Base-by-base conservation (phyloP, 1,139 yeast species). In the Saccharomyces pastorianus region DNA sequence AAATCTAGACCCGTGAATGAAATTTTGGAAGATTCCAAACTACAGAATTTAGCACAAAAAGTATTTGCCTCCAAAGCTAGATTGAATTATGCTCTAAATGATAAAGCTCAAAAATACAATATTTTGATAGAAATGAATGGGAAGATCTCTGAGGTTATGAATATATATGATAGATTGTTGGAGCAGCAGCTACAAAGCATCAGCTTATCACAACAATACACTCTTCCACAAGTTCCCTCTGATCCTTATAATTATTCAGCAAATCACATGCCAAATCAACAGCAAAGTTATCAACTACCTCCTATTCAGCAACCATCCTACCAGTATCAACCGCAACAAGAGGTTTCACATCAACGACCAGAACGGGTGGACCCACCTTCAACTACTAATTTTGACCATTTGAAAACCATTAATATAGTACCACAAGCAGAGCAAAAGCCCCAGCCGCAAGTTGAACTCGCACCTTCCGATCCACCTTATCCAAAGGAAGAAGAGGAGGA, bases 111-210 rank as follows among this genome's bases (percentile, higher is more conserved):
- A 52, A 85, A 83, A 64, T 83, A 90, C 62, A 95, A 88, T 55
- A 71, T 73, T 26, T 79, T 86, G 57, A 81, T 88, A 59, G 93
- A 88, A 56, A 76, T 89, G 79, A 90, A 88, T 69, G 83, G 88
- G 49, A 89, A 93, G 65, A 78, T 93, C 53, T 83, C 88, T 51
- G 85, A 95, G 2, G 86, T 90, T 32, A 81, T 85, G 63, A 77
- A 87, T 58, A 76, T 86, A 50, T 93, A 93, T 65, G 96, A 93
- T 68, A 81, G 81, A 58, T 77, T 87, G 53, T 75, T 91, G 57
- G 96, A 93, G 78, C 81, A 42, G 78, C 90, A 67, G 62, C 64
- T 63, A 64, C 67, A 62, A 59, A 58, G 58, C 27, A 68, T 68
- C 29, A 63, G 62, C 49, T 42, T 67, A 13, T 64, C 66, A 7